Base-by-base conservation (phyloP, 805 yeast species). In the Suhomyces sp. region DNA sequence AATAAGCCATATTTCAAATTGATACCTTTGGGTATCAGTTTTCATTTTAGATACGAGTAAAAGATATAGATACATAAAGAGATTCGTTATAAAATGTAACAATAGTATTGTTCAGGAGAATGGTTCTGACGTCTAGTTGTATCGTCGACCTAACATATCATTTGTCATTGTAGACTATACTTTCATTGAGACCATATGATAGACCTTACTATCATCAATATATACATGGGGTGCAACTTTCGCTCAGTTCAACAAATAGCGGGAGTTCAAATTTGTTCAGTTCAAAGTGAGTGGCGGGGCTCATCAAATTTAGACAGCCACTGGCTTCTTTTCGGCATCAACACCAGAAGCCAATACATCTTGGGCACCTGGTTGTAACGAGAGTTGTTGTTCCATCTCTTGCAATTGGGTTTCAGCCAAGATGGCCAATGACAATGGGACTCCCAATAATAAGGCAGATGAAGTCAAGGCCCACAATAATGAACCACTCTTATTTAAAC, bases 381-480 rank as follows among this genome's bases (percentile, higher is more conserved):
- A 79, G 74, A 88, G 81, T 58, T 88, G 93, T 70, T 85, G 88
- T 72, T 90, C 97, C 82, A 87, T 76, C 69, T 90, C 97, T 58
- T 82, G 79, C 60, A 90, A 76, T 70, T 91, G 97, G 59, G 88
- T 95, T 70, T 91, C 97, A 42, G 88, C 81, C 53, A 93, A 73
- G 51, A 93, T 85, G 35, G 96, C 83, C 52, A 93, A 72, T 6
- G 96, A 81, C 51, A 87, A 74, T 46, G 99, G 99, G 30, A 88
- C 95, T 59, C 96, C 97, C 51, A 93, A 70, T 44, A 93, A 75
- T 51, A 93, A 68, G 26, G 86, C 80, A 26, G 93, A 77, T 9
- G 98, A 81, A 9, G 96, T 80, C 38, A 87, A 46, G 42, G 83
- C 75, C 98, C 98, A 93, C 48, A 90, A 72, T 25, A 84, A 68